These are phyloP conservation scores for Paramecium sexaurelia DNA, from an alignment of 73 alveolate species.

Conservation along the genomic window DNA sequence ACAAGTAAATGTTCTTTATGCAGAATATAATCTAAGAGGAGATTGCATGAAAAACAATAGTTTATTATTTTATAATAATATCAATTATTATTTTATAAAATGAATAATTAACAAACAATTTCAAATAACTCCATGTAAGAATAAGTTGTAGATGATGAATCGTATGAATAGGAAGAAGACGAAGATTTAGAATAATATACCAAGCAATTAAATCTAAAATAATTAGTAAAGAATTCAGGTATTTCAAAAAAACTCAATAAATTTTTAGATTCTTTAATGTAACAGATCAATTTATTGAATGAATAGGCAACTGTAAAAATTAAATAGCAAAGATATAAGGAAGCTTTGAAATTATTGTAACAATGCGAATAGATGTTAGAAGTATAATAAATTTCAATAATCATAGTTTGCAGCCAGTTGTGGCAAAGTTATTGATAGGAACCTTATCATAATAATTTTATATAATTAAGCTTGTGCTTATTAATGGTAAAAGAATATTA, in stretches of 20 bases:
- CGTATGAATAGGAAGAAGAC: neutral
- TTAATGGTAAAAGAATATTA: neutral
- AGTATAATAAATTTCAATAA: neutral
- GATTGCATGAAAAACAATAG: neutral
- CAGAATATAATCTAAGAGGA: constrained; percentile 50
- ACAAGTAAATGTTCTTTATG: constrained; percentile 15
- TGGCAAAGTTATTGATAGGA: constrained; percentile 63
- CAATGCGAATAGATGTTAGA: constrained; percentile 62
- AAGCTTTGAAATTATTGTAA: neutral
- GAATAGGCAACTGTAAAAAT: neutral
- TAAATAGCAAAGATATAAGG: neutral
- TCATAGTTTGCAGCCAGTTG: constrained; percentile 65
- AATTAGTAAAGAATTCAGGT: constrained; percentile 4
- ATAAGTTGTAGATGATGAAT: neutral
- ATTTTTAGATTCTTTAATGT: neutral
- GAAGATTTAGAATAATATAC: neutral
- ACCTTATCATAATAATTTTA: constrained; percentile 57
- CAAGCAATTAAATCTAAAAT: neutral
- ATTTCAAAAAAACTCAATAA: neutral
- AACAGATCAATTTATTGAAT: neutral
- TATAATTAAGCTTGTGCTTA: constrained; percentile 68
- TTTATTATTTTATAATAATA: neutral
- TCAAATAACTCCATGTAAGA: neutral
- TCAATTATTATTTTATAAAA: neutral
- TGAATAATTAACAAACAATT: constrained; percentile 22